phyloP scores from a whole-genome alignment of 345 rosid species.

The Hibiscus syriacus region DNA sequence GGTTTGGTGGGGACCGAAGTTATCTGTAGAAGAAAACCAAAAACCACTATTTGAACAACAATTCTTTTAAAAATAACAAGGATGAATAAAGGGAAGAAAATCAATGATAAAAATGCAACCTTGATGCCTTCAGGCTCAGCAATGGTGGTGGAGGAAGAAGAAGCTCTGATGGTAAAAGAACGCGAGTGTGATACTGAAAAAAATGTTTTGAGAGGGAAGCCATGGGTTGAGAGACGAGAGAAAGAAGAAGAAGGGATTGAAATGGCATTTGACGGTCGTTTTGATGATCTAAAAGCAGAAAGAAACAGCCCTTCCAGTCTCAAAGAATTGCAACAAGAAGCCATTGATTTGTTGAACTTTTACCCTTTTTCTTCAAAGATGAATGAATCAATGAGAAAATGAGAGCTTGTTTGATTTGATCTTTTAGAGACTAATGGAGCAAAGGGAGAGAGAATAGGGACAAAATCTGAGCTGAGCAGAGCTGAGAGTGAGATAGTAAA shows the following conservation, averaged over 20 bases:
- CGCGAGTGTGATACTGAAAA: conserved; percentile 10
- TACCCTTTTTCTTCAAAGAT: background rate
- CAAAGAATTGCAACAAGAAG: conserved; percentile 27
- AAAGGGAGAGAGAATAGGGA: background rate
- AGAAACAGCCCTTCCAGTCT: conserved; percentile 29
- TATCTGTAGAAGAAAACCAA: conserved; percentile 27
- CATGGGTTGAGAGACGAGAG: conserved; percentile 13
- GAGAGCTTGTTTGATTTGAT: background rate
- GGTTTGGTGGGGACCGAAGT: conserved; percentile 67
- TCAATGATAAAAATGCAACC: no score
- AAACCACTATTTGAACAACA: background rate
- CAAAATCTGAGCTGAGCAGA: background rate
- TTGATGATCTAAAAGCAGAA: conserved; percentile 12
- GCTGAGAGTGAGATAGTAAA: background rate
- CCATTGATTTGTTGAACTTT: conserved; percentile 9
- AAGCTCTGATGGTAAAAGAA: conserved; percentile 26
- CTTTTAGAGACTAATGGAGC: background rate
- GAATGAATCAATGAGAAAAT: background rate
- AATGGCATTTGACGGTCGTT: conserved; percentile 7
- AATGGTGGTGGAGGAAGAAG: conserved; percentile 7
- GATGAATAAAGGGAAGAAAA: no score
- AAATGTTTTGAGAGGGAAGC: conserved; percentile 21
- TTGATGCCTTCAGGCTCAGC: no score
- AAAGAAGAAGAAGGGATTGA: conserved; percentile 16
- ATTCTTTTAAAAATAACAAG: no score